phyloP scores from a whole-genome alignment of 2,329 filamentous ascomycete genomes.

The Torrubiellomyces zombiae region DNA sequence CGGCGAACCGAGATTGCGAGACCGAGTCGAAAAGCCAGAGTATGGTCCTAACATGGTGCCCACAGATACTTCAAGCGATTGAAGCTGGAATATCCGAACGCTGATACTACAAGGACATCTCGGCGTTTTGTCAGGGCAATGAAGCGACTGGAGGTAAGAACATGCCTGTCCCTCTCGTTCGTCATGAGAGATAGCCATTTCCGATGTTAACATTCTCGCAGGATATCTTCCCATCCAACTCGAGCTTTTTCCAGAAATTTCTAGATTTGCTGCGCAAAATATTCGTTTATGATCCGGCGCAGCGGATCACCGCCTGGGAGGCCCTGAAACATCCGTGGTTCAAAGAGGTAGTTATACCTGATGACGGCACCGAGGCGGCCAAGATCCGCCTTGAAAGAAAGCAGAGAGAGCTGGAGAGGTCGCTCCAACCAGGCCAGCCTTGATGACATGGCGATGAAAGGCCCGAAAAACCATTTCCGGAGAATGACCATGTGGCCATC shows the following conservation, averaged over 20 bases:
- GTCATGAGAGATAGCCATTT: background rate
- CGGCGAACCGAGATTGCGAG: no score
- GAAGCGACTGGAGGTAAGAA: slow-evolving; percentile 48
- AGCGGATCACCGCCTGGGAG: slow-evolving; percentile 42
- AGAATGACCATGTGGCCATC: no score
- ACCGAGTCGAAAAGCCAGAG: no score
- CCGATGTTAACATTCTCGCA: no score
- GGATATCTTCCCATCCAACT: slow-evolving; percentile 38
- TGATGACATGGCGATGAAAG: no score
- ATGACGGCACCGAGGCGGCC: slow-evolving; percentile 43
- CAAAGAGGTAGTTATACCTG: slow-evolving; percentile 36
- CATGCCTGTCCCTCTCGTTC: slow-evolving; percentile 3
- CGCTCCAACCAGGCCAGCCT: no score
- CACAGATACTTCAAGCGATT: slow-evolving; percentile 52
- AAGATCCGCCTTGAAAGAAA: slow-evolving; percentile 25
- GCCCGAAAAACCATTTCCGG: no score
- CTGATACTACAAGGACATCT: slow-evolving; percentile 47
- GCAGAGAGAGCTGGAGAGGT: slow-evolving; percentile 4
- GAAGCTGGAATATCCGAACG: slow-evolving; percentile 47
- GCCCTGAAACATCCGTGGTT: slow-evolving; percentile 46
- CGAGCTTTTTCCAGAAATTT: slow-evolving; percentile 35
- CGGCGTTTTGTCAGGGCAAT: slow-evolving; percentile 55
- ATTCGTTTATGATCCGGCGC: slow-evolving; percentile 42
- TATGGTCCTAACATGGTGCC: slow-evolving; percentile 2
- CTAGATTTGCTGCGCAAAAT: slow-evolving; percentile 42